Percentiles rank a stretch among this genome's conserved stretches.
These are phyloP conservation scores for Ilex aquifolium DNA, from an alignment of 257 asterid species.

Conservation along the genomic window DNA sequence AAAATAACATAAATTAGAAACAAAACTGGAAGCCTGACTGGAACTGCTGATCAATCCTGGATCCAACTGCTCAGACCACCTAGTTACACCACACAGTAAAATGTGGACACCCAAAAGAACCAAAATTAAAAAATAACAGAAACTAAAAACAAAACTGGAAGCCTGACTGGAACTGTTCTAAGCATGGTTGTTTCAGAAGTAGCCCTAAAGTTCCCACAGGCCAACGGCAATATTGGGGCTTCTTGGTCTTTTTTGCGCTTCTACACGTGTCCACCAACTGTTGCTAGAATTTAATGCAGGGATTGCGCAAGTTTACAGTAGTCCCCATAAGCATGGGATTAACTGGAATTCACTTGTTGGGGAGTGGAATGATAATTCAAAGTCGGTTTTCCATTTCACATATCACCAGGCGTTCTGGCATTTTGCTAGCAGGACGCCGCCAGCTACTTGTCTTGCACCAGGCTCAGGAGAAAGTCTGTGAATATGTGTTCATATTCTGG, in stretches of 20 bases:
- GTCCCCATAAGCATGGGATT: no score
- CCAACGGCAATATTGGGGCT: not conserved
- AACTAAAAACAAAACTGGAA: no score
- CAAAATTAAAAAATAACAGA: not conserved
- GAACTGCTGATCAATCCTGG: not conserved
- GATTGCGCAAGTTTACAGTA: no score
- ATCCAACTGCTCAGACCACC: conserved; percentile 7
- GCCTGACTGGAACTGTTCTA: not conserved
- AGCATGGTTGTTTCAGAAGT: not conserved
- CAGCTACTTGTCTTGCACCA: conserved; percentile 39
- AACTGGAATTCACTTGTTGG: not conserved
- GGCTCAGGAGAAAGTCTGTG: conserved; percentile 77
- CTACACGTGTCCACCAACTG: not conserved
- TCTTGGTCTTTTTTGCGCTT: not conserved
- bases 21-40: not conserved
- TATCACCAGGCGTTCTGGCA: not conserved
- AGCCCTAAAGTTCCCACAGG: not conserved
- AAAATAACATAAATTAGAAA: not conserved
- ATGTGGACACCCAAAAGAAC: not conserved
- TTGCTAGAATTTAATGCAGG: no score
- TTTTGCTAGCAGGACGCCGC: not conserved
- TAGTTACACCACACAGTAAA: not conserved
- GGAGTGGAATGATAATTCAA: not conserved
- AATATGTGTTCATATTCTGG: conserved; percentile 82
- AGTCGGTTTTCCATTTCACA: not conserved